A percentile compares a stretch with the other conserved stretches of the same genome.
phyloP scores from a whole-genome alignment of 78 protist genomes.

The Isochrysis galbana region DNA sequence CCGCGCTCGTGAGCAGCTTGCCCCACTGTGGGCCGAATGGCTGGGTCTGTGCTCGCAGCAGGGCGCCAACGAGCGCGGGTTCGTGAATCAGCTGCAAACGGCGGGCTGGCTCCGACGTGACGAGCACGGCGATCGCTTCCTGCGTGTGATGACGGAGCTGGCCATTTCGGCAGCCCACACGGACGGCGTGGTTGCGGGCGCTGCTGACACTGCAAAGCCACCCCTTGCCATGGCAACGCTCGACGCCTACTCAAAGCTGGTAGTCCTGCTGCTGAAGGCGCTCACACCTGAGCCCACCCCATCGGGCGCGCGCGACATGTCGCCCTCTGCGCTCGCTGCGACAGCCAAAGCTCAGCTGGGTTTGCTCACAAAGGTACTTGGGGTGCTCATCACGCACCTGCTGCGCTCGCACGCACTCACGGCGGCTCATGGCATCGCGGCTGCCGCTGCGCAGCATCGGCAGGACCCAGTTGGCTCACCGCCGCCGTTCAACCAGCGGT shows the following conservation, averaged over 20 bases:
- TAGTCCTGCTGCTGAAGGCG: constrained; percentile 75
- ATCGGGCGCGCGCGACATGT: not conserved
- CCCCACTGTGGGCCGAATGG: constrained; percentile 14
- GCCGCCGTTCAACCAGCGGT: constrained; percentile 84
- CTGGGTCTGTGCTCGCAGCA: not conserved
- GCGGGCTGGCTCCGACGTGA: constrained; percentile 46
- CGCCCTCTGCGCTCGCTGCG: not conserved
- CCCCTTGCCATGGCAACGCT: constrained; percentile 37
- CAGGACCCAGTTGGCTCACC: not conserved
- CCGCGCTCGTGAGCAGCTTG: constrained; percentile 22
- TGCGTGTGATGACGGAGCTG: constrained; percentile 43
- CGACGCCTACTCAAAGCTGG: constrained; percentile 78
- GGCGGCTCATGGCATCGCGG: too few relatives aligned
- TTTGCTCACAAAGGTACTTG: constrained; percentile 59
- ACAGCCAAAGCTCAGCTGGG: constrained; percentile 30
- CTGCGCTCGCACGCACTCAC: constrained; percentile 55
- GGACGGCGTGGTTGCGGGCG: not conserved
- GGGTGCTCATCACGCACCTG: constrained; percentile 48
- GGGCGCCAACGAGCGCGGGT: not conserved
- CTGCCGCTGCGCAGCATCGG: not conserved
- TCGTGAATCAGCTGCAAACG: constrained; percentile 42
- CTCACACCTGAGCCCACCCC: not conserved
- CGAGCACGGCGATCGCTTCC: constrained; percentile 45
- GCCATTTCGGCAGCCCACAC: constrained; percentile 28
- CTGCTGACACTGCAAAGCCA: not conserved